These are phyloP conservation scores for Xanthoceras sorbifolium DNA, from an alignment of 345 rosid species.

Conservation along the genomic window DNA sequence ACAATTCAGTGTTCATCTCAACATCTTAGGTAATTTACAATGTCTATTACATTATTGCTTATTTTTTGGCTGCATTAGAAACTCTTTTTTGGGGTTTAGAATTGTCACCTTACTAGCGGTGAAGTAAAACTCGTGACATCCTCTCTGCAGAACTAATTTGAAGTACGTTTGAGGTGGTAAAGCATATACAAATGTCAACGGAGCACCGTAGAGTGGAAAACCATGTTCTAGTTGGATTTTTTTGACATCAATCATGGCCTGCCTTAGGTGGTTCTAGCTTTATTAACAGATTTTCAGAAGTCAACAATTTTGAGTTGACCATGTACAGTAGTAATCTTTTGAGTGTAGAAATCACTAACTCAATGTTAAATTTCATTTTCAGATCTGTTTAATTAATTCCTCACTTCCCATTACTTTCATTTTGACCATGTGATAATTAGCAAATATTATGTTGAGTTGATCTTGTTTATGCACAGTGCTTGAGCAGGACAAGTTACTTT, in stretches of 20 bases:
- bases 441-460: too few relatives aligned
- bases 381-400: too few relatives aligned
- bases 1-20: not conserved
- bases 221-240: not conserved
- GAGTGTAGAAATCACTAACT: too few relatives aligned
- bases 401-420: too few relatives aligned
- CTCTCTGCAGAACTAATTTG: constrained; percentile 10
- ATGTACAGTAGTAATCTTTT: not conserved
- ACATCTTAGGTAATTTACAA: not conserved
- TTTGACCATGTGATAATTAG: not conserved
- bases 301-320: not conserved
- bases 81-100: not conserved
- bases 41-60: not conserved
- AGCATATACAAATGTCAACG: not conserved
- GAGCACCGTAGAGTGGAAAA: not conserved
- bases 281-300: not conserved
- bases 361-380: too few relatives aligned
- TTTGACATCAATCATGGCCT: not conserved
- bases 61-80: not conserved
- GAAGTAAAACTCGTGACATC: not conserved
- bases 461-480: too few relatives aligned
- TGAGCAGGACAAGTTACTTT: too few relatives aligned
- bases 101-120: not conserved
- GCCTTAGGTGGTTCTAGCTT: too few relatives aligned
- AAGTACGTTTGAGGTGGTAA: not conserved